Evolutionary conservation across 2,329 filamentous ascomycete species (phyloP).

Genomic region (Nigrograna mackinnonii): DNA sequence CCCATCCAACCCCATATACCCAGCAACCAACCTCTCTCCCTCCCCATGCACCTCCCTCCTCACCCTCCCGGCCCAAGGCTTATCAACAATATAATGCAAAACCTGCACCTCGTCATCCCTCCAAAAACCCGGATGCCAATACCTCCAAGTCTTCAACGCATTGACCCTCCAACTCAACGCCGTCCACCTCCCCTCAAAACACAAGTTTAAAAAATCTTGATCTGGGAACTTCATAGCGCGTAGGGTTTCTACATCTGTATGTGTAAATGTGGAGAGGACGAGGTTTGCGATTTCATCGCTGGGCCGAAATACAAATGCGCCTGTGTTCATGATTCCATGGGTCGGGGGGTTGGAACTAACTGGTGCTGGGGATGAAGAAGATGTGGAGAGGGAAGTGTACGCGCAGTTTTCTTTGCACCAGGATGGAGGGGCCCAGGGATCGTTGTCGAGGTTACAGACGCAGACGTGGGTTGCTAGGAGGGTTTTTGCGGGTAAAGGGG

Average conservation of each 20-base stretch:
- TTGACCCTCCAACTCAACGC: constrained; percentile 55
- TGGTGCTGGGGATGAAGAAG: constrained; percentile 32
- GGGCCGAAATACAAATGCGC: constrained; percentile 56
- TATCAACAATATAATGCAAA: constrained; percentile 60
- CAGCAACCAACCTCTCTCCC: constrained; percentile 29
- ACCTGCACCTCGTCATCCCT: constrained; percentile 52
- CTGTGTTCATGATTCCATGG: constrained; percentile 54
- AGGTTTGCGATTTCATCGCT: constrained; percentile 39
- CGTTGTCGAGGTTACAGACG: constrained; percentile 56
- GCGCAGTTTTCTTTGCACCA: constrained; percentile 56
- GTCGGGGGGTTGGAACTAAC: constrained; percentile 41
- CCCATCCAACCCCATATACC: constrained; percentile 55
- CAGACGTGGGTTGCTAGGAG: constrained; percentile 56
- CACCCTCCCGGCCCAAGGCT: constrained; percentile 55
- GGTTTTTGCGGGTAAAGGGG: constrained; percentile 24
- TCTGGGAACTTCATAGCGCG: constrained; percentile 55
- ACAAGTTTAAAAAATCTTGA: constrained; percentile 57
- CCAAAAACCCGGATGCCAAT: constrained; percentile 58
- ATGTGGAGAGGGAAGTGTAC: constrained; percentile 47
- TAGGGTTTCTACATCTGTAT: constrained; percentile 36
- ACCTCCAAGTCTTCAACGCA: constrained; percentile 58
- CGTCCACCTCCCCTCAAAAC: constrained; percentile 50
- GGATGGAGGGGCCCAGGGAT: constrained; percentile 53
- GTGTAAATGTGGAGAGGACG: constrained; percentile 47
- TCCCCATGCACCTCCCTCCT: constrained; percentile 39